Conservation (phyloP, 768 basidiomycete species). For the Agaricus blazei region DNA sequence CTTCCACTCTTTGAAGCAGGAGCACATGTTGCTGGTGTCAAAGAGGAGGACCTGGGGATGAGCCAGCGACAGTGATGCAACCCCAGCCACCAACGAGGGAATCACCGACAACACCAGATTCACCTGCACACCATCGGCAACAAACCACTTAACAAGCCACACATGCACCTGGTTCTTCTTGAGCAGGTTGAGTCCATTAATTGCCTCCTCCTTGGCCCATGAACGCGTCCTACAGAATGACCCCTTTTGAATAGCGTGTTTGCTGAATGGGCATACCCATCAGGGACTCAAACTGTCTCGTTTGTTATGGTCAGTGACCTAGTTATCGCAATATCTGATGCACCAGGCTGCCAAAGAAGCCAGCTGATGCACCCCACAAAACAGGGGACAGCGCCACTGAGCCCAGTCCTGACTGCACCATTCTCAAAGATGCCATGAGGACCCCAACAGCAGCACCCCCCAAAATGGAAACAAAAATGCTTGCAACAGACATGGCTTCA, state of each 20-base stretch:
- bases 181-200: slow-evolving; percentile 65
- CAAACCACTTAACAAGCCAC: no score
- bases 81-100: slow-evolving; percentile 23
- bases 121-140: slow-evolving; percentile 22
- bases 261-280: slow-evolving; percentile 84
- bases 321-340: no score
- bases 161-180: slow-evolving; percentile 83
- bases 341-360: slow-evolving; percentile 78
- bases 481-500: slow-evolving; percentile 74
- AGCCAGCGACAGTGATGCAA: slow-evolving; percentile 99
- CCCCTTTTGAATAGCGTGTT: slow-evolving; percentile 76
- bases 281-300: slow-evolving; percentile 71
- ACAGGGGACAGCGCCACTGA: slow-evolving; percentile 38
- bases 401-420: slow-evolving; percentile 40
- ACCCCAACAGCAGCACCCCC: slow-evolving; percentile 75
- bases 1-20: slow-evolving; percentile 96
- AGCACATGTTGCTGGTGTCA: slow-evolving; percentile 86
- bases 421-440: slow-evolving; percentile 64
- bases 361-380: slow-evolving; percentile 59
- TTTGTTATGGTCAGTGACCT: no score
- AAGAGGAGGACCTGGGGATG: slow-evolving; percentile 92
- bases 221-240: no score
- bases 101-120: slow-evolving; percentile 36
- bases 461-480: slow-evolving; percentile 64
- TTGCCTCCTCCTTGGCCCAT: slow-evolving; percentile 20